phyloP scores from a whole-genome alignment of 495 filamentous ascomycete species.

The Polyplosphaeria fusca region DNA sequence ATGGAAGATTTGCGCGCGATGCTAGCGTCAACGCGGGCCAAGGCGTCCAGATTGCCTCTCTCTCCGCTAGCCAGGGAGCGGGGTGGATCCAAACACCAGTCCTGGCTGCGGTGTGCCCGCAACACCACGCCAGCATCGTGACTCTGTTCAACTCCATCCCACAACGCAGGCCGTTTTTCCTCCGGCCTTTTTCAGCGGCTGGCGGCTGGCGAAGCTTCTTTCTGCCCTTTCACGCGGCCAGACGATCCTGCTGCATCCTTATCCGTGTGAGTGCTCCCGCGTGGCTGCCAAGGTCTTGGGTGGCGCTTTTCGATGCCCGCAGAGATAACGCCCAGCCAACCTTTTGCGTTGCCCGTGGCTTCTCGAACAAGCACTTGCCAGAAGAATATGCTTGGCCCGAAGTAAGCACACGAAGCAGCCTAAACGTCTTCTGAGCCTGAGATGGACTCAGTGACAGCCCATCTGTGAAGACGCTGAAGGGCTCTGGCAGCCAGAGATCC shows the following conservation, averaged over 20 bases:
- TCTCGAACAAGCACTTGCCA: constrained; percentile 28
- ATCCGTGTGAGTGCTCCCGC: constrained; percentile 2
- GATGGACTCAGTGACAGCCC: background rate
- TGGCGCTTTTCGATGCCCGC: constrained; percentile 27
- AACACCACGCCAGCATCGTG: constrained; percentile 8
- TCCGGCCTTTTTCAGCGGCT: background rate
- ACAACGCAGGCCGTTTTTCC: background rate
- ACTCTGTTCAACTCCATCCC: background rate
- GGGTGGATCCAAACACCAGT: background rate
- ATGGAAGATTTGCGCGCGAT: background rate
- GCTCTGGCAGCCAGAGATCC: background rate
- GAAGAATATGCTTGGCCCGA: constrained; percentile 25
- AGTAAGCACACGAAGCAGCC: background rate
- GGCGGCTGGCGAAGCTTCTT: constrained; percentile 18
- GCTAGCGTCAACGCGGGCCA: background rate
- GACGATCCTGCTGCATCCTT: constrained; percentile 18
- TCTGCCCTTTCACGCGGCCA: background rate
- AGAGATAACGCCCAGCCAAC: constrained; percentile 17
- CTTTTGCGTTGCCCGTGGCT: constrained; percentile 21
- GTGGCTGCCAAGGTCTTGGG: constrained; percentile 30
- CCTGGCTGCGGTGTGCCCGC: background rate
- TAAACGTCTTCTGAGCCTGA: background rate
- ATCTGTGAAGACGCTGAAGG: background rate
- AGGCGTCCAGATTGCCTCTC: constrained; percentile 11
- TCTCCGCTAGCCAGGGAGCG: constrained; percentile 12